Conservation (phyloP, 176 grass and related monocot genomes). For the Rhynchospora breviuscula region DNA sequence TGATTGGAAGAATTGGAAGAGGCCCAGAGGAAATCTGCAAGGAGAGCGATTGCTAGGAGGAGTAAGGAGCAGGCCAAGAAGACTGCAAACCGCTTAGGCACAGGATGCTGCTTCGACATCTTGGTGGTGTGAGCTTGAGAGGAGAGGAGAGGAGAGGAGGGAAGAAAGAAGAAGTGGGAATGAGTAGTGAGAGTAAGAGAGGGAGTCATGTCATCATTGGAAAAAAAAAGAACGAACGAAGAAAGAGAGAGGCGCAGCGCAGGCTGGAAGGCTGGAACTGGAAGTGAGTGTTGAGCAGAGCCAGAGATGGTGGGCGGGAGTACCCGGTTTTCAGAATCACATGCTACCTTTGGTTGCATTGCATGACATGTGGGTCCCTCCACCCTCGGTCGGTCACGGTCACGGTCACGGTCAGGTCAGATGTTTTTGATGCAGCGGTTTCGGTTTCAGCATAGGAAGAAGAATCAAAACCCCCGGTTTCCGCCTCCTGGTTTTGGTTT, state of each 20-base stretch:
- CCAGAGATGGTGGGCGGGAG: conserved; percentile 16
- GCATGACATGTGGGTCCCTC: not conserved
- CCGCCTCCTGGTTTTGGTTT: too few relatives aligned
- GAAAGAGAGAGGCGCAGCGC: too few relatives aligned
- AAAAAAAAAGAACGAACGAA: too few relatives aligned
- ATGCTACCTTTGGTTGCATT: not conserved
- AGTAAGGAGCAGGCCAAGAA: conserved; percentile 40
- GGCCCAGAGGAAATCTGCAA: conserved; percentile 52
- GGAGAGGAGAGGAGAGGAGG: not conserved
- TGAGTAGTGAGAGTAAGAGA: conserved; percentile 9
- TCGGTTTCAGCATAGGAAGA: too few relatives aligned
- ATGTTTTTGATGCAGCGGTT: too few relatives aligned
- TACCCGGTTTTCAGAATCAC: not conserved
- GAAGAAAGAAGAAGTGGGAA: not conserved
- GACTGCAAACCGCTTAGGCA: conserved; percentile 26
- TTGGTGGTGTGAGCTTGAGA: not conserved
- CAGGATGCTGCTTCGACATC: conserved; percentile 14
- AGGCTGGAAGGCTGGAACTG: too few relatives aligned
- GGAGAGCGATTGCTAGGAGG: conserved; percentile 49
- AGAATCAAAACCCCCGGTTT: too few relatives aligned
- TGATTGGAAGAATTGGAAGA: conserved; percentile 6
- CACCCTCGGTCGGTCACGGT: too few relatives aligned
- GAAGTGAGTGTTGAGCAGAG: not conserved
- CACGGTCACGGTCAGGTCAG: too few relatives aligned
- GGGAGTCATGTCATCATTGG: too few relatives aligned